Evolutionary conservation across 768 basidiomycete genomes (phyloP).

Genomic region (Dacryopinax primogenitus): DNA sequence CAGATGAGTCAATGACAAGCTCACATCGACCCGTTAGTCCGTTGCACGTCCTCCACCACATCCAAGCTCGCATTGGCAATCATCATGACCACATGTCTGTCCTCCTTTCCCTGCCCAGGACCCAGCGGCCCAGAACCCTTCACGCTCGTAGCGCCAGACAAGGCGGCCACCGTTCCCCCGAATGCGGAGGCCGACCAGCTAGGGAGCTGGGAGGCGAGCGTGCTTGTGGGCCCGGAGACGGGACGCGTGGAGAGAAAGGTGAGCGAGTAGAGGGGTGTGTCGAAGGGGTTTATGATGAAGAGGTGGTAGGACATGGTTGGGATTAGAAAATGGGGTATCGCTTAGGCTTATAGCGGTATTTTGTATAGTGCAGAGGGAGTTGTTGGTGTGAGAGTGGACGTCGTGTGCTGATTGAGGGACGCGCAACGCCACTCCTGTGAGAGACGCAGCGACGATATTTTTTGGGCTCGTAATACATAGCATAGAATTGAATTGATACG

Average conservation of each 20-base stretch:
- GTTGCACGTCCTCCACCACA: constrained; percentile 84
- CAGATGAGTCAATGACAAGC: constrained; percentile 22
- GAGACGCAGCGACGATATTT: no score
- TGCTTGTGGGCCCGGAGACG: constrained; percentile 42
- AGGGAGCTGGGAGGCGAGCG: constrained; percentile 69
- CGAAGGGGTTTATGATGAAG: constrained; percentile 72
- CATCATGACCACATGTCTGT: constrained; percentile 95
- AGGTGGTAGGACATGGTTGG: constrained; percentile 72
- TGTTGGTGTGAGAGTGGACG: not conserved
- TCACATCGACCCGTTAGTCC: constrained; percentile 66
- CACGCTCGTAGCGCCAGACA: constrained; percentile 72
- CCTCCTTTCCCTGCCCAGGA: constrained; percentile 67
- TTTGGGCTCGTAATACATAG: no score
- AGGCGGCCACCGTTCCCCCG: constrained; percentile 73
- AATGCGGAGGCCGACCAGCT: constrained; percentile 88
- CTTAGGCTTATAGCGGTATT: no score
- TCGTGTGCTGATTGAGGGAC: no score
- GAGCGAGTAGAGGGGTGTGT: constrained; percentile 72
- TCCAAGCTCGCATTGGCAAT: constrained; percentile 95
- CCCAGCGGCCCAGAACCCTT: constrained; percentile 38
- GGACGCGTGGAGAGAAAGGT: constrained; percentile 75
- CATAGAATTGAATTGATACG: no score
- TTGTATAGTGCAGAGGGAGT: not conserved
- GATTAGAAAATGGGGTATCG: not conserved
- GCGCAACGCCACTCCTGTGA: no score